Evolutionary conservation across 2,329 filamentous ascomycete genomes (phyloP), one percentile per base, ranked within the genome.

Genomic region (Botryosphaeria agaves): DNA sequence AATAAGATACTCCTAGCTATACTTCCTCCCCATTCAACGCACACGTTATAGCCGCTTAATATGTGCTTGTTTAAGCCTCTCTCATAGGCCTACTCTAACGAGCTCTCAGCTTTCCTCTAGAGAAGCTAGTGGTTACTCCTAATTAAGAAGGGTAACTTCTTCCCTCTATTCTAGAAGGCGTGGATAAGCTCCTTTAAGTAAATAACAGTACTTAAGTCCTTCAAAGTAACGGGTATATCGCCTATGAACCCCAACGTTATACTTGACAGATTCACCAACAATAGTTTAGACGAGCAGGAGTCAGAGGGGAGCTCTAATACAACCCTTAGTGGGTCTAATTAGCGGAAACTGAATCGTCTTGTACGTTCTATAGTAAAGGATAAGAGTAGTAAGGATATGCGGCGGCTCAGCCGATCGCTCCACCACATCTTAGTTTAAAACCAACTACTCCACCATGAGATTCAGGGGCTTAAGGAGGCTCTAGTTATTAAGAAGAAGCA

Each of bases 261-360:
- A 8, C 30, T 32, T 9, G 27, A 23, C 7, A 23, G 20, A 23
- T 23, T 23, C 20, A 23, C 7, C 20, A 23, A 7, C 20, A 23
- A n/a, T 23, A 23, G 20, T 7, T n/a, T 23, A 7, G 7, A 7
- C 20, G 7, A 23, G 20, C 20, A n/a, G n/a, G 7, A 23, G 20
- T 23, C 7, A 23, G 7, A 7, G 7, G 7, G 7, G 7, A 23
- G 20, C 20, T 23, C n/a, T 23, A 30, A n/a, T n/a, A n/a, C n/a
- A n/a, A n/a, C n/a, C n/a, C n/a, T n/a, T n/a, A 35, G 34, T 14
- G 24, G 30, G 11, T 25, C 32, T 33, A 23, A 33, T 12, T 35
- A 28, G 33, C 19, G 21, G 9, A 36, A 33, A 28, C 29, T 30
- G n/a, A 16, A 36, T 21, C 14, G 25, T 14, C 26, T 35, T 9